These are phyloP conservation scores for Orbilia brochopaga DNA, from an alignment of 2,329 filamentous ascomycete genomes.

Conservation along the genomic window DNA sequence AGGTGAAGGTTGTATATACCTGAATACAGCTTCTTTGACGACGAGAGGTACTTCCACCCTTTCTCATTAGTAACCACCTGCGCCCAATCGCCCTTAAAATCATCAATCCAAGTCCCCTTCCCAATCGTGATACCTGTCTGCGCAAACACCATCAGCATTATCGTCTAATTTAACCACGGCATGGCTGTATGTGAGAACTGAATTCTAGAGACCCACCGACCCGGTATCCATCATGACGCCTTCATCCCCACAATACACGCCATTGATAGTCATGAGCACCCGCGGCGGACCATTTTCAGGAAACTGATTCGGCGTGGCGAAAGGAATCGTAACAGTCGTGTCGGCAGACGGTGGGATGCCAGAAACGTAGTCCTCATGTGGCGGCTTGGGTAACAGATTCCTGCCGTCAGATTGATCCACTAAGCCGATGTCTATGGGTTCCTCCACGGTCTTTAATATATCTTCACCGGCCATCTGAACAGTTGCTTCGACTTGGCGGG, in stretches of 20 bases:
- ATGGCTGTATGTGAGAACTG: background rate
- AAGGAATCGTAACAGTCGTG: conserved; percentile 25
- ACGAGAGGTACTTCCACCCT: conserved; percentile 40
- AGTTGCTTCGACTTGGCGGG: no score
- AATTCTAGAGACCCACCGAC: conserved; percentile 20
- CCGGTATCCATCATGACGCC: conserved; percentile 44
- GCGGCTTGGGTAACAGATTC: no score
- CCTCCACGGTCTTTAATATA: no score
- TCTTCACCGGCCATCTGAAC: no score
- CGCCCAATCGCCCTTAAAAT: conserved; percentile 31
- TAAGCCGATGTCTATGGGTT: no score
- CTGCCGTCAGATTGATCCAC: no score
- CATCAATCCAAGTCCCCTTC: conserved; percentile 30
- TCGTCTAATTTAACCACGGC: no score
- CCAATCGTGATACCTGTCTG: conserved; percentile 43
- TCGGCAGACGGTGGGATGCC: conserved; percentile 11
- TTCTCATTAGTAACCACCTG: conserved; percentile 13
- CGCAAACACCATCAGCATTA: background rate
- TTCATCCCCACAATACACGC: conserved; percentile 19
- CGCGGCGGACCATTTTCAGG: conserved; percentile 22
- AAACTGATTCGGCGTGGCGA: conserved; percentile 20
- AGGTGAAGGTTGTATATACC: conserved; percentile 16
- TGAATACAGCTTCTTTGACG: conserved; percentile 32
- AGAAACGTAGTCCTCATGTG: background rate
- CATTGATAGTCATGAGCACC: conserved; percentile 40